Base-by-base conservation (phyloP, 176 grass and related monocot genomes). In the Chloris gayana region DNA sequence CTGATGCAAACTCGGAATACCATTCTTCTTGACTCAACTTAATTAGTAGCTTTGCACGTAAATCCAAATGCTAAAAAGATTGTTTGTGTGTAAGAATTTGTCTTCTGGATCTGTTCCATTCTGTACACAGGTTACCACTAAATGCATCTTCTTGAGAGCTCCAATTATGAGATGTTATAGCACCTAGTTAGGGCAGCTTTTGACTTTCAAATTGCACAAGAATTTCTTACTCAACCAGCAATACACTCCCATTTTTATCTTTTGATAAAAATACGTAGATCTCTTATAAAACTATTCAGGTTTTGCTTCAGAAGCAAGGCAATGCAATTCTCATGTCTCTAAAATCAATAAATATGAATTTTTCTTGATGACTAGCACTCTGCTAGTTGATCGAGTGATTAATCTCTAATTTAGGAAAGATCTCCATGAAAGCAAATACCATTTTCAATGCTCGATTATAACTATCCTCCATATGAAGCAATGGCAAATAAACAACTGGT, bases 21-120 rank as follows among this genome's bases (percentile, higher is more conserved):
- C 60, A 79, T 34, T 46, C 27, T 33, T 17, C 21, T 67, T 24
- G 14, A 72, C 38, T 19, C 80, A 46, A 54, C 27, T 85, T 39
- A 54, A 22, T 85, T 39, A 0, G 3, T 60, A 45, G 13, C 47
- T 57, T 31, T 67, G 13, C 2, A 66, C 11, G 7, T 35, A 68
- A 37, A 56, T 9, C 50, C 3, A 35, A 22, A 41, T 47, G 37
- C 47, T 33, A 57, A 75, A 75, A 58, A 31, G 17, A 67, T 83
- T 53, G 46, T 21, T 45, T 63, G 13, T 49, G 35, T 35, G 56
- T 11, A 22, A 30, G 56, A 14, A 6, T 24, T 39, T 72, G 7
- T 32, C 19, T 78, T 12, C 54, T 24, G 49, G 13, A 0, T 69
- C 25, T 63, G 37, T 27, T 71, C 6, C 67, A 31, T 54, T 68